Base-by-base conservation (phyloP, 2,329 filamentous ascomycete genomes). In the Aureobasidium sp. region DNA sequence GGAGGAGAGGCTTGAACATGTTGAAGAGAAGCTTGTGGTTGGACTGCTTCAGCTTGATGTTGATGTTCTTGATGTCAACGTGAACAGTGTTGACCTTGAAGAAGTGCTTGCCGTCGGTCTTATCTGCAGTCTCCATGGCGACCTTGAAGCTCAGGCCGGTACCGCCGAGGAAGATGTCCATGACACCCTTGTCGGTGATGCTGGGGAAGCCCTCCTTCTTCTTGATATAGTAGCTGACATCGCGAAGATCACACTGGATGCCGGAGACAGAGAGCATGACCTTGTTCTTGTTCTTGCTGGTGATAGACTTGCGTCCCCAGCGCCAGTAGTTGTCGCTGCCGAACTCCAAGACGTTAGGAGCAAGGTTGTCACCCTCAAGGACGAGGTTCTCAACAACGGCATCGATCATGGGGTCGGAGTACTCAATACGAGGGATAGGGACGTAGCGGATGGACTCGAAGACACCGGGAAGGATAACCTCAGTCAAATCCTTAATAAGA, bases 291-390 rank as follows among this genome's bases (percentile, higher is more conserved):
- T 85, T 87, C 80, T 87, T 90, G 81, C 83, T 95, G 69, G 82
- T 79, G 68, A 91, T 82, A 73, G 87, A 87, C 85, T 95, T 97
- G 72, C 94, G 91, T 41, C 93, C 94, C 86, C 89, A 96, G 67
- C 90, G 87, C 84, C 92, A 91, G 79, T 94, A 95, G 79, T 97
- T 94, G 78, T 97, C 92, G 72, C 86, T 94, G 63, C 86, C 84
- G 64, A 97, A 82, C 74, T 99, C 93, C 42, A 96, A 75, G 5
- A 93, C 82, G 69, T 99, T 99, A 65, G 94, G 94, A 77, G 92
- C 91, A 68, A 99, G 86, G 77, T 99, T 99, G 79, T 97, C 92
- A 66, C 90, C 92, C 78, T 99, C 94, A 58, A 99, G 83, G 49
- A 97, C 88, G 11, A 99, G 79, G 74, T 99, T 99, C 79, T 99